These are phyloP conservation scores for Alternaria atra DNA, from an alignment of 2,329 filamentous ascomycete genomes.

Conservation along the genomic window DNA sequence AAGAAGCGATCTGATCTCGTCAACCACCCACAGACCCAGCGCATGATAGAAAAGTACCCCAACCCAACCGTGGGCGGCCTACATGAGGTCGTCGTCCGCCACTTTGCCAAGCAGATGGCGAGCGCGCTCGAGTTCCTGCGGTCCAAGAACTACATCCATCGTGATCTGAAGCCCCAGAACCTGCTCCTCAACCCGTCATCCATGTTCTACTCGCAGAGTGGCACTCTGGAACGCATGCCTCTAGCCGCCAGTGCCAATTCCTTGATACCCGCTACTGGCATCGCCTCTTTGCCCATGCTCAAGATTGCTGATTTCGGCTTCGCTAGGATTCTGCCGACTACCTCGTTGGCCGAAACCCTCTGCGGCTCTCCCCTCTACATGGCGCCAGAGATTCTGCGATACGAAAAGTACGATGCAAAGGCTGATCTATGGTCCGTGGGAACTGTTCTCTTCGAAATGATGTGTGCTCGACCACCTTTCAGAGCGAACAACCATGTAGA, in stretches of 20 bases:
- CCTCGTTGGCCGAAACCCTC: slow-evolving; percentile 91
- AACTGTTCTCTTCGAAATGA: slow-evolving; percentile 95
- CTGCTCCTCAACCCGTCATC: slow-evolving; percentile 86
- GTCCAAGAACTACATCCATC: slow-evolving; percentile 86
- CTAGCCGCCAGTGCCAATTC: slow-evolving; percentile 84
- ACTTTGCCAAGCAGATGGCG: slow-evolving; percentile 93
- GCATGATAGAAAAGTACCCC: slow-evolving; percentile 94
- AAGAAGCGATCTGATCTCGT: slow-evolving; percentile 86
- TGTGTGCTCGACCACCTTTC: slow-evolving; percentile 88
- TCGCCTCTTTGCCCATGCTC: slow-evolving; percentile 89
- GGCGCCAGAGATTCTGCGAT: slow-evolving; percentile 96
- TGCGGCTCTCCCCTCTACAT: slow-evolving; percentile 98
- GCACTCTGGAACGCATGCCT: slow-evolving; percentile 65
- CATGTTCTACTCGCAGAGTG: slow-evolving; percentile 67
- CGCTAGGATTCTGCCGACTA: slow-evolving; percentile 87
- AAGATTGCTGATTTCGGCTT: slow-evolving; percentile 99
- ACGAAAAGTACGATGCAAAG: slow-evolving; percentile 97
- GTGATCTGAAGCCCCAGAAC: slow-evolving; percentile 97
- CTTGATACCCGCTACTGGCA: slow-evolving; percentile 79
- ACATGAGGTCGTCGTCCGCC: slow-evolving; percentile 93
- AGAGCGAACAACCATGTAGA: slow-evolving; percentile 94
- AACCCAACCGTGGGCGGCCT: slow-evolving; percentile 83
- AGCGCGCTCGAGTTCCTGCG: slow-evolving; percentile 92
- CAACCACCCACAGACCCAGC: slow-evolving; percentile 81
- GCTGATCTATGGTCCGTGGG: slow-evolving; percentile 98